These are phyloP conservation scores for Senna tora DNA, from an alignment of 306 rosid genomes.

Conservation along the genomic window DNA sequence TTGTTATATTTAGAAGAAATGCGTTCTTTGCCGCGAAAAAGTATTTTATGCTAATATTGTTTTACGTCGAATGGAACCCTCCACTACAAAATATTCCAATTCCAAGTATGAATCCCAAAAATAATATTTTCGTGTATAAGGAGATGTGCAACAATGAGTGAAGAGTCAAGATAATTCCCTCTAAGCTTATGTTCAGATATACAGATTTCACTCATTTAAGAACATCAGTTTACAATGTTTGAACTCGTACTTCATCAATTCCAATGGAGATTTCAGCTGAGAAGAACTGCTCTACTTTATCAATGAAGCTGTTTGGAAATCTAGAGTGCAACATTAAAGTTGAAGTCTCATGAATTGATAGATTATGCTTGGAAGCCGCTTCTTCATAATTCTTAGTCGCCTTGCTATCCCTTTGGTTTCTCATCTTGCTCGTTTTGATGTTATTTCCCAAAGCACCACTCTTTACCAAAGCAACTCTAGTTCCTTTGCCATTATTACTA, in stretches of 20 bases:
- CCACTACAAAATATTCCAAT: no score
- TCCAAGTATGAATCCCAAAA: no score
- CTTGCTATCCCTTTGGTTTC: constrained; percentile 68
- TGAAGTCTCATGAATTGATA: constrained; percentile 52
- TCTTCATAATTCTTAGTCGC: constrained; percentile 64
- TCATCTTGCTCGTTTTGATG: constrained; percentile 59
- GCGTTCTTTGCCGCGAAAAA: no score
- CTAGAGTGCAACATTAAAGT: constrained; percentile 72
- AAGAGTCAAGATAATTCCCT: constrained; percentile 6
- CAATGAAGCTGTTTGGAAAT: constrained; percentile 75
- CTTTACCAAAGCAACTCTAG: constrained; percentile 56
- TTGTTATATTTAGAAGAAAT: no score
- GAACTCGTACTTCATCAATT: constrained; percentile 44
- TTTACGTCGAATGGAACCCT: no score
- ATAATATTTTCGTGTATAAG: constrained; percentile 6
- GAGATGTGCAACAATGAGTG: neutral
- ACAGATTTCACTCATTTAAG: neutral
- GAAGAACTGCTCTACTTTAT: constrained; percentile 82
- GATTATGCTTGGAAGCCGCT: constrained; percentile 54
- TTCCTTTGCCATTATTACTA: constrained; percentile 56
- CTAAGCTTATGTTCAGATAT: constrained; percentile 25
- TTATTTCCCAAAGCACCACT: constrained; percentile 57
- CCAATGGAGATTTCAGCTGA: constrained; percentile 49
- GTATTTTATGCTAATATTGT: no score
- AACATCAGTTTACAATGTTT: constrained; percentile 34